Evolutionary conservation across 2,329 filamentous ascomycete species (phyloP).

Genomic region (Chalaropsis ovoidea): DNA sequence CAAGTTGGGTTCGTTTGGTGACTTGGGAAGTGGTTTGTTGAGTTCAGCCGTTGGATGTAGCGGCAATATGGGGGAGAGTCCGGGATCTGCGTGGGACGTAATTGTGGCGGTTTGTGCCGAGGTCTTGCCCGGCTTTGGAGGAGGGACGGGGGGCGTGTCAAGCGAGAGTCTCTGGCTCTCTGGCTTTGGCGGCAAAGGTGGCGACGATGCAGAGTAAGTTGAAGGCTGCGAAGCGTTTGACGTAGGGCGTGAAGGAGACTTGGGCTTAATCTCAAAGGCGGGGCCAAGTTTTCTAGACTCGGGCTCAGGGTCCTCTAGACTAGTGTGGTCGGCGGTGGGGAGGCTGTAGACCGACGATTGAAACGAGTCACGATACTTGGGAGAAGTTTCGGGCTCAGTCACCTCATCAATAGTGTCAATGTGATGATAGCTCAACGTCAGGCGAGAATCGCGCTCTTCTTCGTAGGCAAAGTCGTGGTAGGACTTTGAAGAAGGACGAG

Average conservation of each 20-base stretch:
- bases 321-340: conserved; percentile 7
- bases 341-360: conserved; percentile 26
- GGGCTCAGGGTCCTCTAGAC: conserved; percentile 12
- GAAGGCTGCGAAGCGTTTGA: conserved; percentile 12
- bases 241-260: conserved; percentile 9
- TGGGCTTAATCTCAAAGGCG: conserved; percentile 22
- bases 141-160: conserved; percentile 24
- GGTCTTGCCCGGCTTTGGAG: conserved; percentile 12
- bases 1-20: conserved; percentile 38
- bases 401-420: conserved; percentile 26
- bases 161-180: conserved; percentile 20
- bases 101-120: conserved; percentile 22
- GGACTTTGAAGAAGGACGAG: conserved; percentile 16
- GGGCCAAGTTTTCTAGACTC: conserved; percentile 26
- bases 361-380: conserved; percentile 25
- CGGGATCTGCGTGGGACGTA: conserved; percentile 27
- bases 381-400: conserved; percentile 23
- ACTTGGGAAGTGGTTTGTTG: conserved; percentile 47
- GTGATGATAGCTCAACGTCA: conserved; percentile 22
- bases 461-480: conserved; percentile 17
- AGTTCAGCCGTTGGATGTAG: conserved; percentile 34
- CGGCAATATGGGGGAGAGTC: conserved; percentile 30
- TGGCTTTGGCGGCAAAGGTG: conserved; percentile 30
- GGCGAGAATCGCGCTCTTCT: conserved; percentile 22
- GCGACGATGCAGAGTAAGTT: conserved; percentile 31